These are phyloP conservation scores for Globisporangium canariense DNA, from an alignment of 352 stramenopile genomes.

Conservation along the genomic window DNA sequence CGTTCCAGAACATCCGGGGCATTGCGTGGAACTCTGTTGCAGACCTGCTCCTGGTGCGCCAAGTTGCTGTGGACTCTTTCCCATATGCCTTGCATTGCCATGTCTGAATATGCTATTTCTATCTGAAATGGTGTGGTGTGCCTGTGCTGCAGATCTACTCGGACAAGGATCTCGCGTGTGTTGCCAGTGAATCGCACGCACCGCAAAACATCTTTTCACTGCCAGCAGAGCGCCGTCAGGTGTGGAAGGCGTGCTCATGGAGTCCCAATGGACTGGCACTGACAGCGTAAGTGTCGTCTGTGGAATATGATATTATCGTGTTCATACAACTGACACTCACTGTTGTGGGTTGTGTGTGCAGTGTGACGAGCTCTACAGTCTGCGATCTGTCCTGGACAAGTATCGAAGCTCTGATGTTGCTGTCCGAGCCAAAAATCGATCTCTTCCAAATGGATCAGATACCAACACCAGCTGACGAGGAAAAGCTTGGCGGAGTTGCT, in stretches of 20 bases:
- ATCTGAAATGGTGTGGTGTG: too few species aligned
- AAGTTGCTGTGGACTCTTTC: neutral
- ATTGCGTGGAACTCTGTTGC: conserved; percentile 33
- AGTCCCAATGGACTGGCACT: conserved; percentile 39
- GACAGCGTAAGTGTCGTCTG: conserved; percentile 29
- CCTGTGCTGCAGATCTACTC: conserved; percentile 24
- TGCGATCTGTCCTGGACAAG: conserved; percentile 32
- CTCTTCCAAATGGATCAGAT: neutral
- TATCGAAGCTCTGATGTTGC: conserved; percentile 13
- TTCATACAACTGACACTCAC: neutral
- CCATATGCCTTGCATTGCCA: neutral
- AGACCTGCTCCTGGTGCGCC: conserved; percentile 32
- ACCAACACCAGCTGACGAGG: neutral
- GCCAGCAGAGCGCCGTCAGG: conserved; percentile 6
- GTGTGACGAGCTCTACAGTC: conserved; percentile 14
- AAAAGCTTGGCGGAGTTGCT: conserved; percentile 5
- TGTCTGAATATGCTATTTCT: neutral
- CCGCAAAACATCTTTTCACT: conserved; percentile 20
- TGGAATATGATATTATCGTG: neutral
- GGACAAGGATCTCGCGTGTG: conserved; percentile 26
- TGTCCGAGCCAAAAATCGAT: conserved; percentile 2
- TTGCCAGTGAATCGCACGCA: conserved; percentile 17
- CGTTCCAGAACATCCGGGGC: conserved; percentile 20
- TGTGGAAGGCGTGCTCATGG: conserved; percentile 35
- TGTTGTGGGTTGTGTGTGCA: neutral